Evolutionary conservation across 371 early-diverging fungal species (phyloP).

Genomic region (Dichotomocladium elegans): DNA sequence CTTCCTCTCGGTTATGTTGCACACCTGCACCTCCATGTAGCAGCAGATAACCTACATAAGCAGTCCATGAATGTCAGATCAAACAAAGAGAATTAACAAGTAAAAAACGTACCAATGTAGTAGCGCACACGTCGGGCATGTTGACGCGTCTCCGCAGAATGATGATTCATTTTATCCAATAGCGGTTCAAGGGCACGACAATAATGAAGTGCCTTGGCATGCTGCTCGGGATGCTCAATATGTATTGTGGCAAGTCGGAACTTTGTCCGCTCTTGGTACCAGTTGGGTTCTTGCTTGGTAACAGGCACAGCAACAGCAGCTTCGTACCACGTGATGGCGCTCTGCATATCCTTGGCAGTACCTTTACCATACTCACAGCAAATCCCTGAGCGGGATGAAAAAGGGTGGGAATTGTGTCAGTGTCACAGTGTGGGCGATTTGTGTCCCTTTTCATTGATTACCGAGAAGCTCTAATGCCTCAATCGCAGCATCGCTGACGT

Average conservation of each 20-base stretch:
- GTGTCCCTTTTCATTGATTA: slow-evolving; percentile 2
- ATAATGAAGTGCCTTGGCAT: slow-evolving; percentile 11
- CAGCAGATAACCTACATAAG: slow-evolving; percentile 9
- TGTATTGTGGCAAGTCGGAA: slow-evolving; percentile 17
- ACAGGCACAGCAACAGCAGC: neutral
- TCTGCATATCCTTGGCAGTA: slow-evolving; percentile 1
- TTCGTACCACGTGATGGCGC: slow-evolving; percentile 15
- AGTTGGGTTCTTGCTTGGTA: slow-evolving; percentile 12
- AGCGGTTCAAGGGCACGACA: slow-evolving; percentile 3
- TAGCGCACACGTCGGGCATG: slow-evolving; percentile 27
- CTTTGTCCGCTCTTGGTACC: slow-evolving; percentile 23
- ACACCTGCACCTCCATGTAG: neutral
- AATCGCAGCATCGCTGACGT: slow-evolving; percentile 1
- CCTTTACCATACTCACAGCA: slow-evolving; percentile 17
- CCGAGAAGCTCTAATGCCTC: slow-evolving; percentile 17
- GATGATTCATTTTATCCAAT: slow-evolving; percentile 17
- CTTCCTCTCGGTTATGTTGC: neutral
- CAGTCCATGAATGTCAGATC: neutral
- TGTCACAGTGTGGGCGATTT: neutral
- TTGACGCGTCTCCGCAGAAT: slow-evolving; percentile 20
- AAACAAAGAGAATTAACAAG: neutral
- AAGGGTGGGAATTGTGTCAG: neutral
- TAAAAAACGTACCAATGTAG: slow-evolving; percentile 17
- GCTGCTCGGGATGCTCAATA: slow-evolving; percentile 14
- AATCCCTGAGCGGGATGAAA: slow-evolving; percentile 1